Evolutionary conservation across 2,329 filamentous ascomycete genomes (phyloP).

Genomic region (Phaeosphaeriaceae sp.): DNA sequence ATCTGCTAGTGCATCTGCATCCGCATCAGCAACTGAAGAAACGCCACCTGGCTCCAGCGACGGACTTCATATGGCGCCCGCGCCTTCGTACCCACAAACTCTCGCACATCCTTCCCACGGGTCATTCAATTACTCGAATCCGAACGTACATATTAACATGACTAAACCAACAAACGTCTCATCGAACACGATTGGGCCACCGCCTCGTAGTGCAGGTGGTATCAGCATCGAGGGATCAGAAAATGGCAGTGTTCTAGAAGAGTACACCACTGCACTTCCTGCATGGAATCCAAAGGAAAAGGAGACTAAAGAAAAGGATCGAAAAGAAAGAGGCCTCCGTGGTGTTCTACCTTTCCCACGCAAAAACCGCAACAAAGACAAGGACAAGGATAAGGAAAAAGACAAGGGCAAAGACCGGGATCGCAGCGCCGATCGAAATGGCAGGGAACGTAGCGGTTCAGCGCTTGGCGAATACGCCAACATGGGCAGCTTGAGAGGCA

Average conservation of each 20-base stretch:
- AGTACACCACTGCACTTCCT: conserved; percentile 47
- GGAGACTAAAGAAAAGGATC: conserved; percentile 44
- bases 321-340: conserved; percentile 48
- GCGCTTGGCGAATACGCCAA: conserved; percentile 30
- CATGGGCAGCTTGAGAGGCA: conserved; percentile 15
- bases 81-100: conserved; percentile 38
- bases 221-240: conserved; percentile 43
- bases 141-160: conserved; percentile 36
- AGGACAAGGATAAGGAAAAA: conserved; percentile 26
- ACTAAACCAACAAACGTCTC: conserved; percentile 23
- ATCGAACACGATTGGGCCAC: conserved; percentile 27
- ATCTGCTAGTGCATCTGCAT: conserved; percentile 39
- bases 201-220: conserved; percentile 34
- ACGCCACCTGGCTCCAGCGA: conserved; percentile 46
- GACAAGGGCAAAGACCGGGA: conserved; percentile 26
- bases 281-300: conserved; percentile 40
- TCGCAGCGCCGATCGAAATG: conserved; percentile 22
- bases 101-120: conserved; percentile 32
- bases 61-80: conserved; percentile 43
- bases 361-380: conserved; percentile 37
- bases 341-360: conserved; percentile 47
- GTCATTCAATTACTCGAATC: conserved; percentile 27
- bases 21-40: conserved; percentile 42
- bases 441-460: conserved; percentile 15
- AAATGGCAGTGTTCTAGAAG: conserved; percentile 43